Evolutionary conservation across 495 filamentous ascomycete genomes (phyloP).

Genomic region (Friedmanniomyces endolithicus): DNA sequence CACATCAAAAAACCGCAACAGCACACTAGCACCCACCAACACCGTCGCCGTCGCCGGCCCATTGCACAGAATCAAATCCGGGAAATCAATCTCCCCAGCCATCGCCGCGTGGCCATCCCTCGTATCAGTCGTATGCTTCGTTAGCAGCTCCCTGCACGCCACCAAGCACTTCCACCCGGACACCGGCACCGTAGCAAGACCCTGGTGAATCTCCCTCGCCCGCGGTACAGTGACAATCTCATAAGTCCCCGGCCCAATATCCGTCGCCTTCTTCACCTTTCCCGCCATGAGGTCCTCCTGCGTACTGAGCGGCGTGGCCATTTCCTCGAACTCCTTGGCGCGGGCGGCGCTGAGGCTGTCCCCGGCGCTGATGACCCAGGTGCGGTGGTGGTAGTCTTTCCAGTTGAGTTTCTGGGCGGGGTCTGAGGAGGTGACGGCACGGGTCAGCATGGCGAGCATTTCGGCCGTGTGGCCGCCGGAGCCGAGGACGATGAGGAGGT

Average conservation of each 20-base stretch:
- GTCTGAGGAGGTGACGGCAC: conserved; percentile 32
- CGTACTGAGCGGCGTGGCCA: conserved; percentile 3
- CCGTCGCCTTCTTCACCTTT: conserved; percentile 12
- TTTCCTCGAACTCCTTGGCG: conserved; percentile 50
- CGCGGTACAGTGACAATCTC: conserved; percentile 53
- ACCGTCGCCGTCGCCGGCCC: conserved; percentile 81
- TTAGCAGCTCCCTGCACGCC: conserved; percentile 7
- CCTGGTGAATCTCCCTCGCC: conserved; percentile 66
- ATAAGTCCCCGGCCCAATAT: conserved; percentile 26
- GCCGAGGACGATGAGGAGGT: conserved; percentile 73
- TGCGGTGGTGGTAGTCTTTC: conserved; percentile 49
- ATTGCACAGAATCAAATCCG: conserved; percentile 72
- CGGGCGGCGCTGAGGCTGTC: conserved; percentile 61
- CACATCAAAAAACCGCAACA: conserved; percentile 50
- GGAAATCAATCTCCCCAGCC: conserved; percentile 28
- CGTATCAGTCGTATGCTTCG: conserved; percentile 8
- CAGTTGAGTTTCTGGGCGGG: conserved; percentile 27
- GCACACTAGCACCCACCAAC: conserved; percentile 53
- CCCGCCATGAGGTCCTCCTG: conserved; percentile 5
- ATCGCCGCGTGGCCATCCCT: conserved; percentile 10
- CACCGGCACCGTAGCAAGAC: conserved; percentile 54
- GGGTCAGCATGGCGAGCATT: conserved; percentile 68
- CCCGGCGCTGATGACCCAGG: conserved; percentile 67
- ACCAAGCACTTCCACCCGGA: conserved; percentile 44
- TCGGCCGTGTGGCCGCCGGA: conserved; percentile 91